These are phyloP conservation scores for Aspergillus jensenii DNA, from an alignment of 2,329 filamentous ascomycete genomes.

Conservation along the genomic window DNA sequence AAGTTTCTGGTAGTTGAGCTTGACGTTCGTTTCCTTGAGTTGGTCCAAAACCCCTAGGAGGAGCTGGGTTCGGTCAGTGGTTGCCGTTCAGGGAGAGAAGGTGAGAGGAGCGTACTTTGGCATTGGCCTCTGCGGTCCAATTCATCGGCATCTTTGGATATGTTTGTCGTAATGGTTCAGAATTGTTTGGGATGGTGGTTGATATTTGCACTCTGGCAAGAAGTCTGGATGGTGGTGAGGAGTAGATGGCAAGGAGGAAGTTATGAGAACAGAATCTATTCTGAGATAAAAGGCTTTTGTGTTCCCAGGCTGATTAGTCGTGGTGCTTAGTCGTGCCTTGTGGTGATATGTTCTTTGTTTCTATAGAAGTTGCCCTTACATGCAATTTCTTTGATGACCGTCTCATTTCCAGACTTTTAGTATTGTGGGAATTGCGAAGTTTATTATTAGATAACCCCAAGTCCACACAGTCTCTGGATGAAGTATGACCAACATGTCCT, in stretches of 20 bases:
- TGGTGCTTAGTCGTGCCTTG: background rate
- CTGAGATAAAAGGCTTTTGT: background rate
- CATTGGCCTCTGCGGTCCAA: constrained; percentile 13
- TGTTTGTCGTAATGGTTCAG: background rate
- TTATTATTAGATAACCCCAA: no score
- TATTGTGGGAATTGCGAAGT: no score
- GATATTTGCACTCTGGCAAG: background rate
- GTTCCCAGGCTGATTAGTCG: background rate
- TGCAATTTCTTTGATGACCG: no score
- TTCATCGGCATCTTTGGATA: constrained; percentile 7
- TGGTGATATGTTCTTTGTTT: background rate
- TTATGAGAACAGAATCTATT: background rate
- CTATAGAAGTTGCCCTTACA: background rate
- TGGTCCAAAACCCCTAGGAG: constrained; percentile 13
- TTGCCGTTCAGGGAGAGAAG: background rate
- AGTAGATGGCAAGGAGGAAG: no score
- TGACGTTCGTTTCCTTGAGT: constrained; percentile 2
- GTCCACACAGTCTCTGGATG: no score
- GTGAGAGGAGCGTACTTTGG: constrained; percentile 4
- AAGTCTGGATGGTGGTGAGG: background rate
- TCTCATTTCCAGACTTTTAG: no score
- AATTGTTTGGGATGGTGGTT: background rate
- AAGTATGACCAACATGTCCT: no score
- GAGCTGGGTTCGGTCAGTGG: constrained; percentile 3
- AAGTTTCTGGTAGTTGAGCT: constrained; percentile 10